Conservation (phyloP, 169 alveolate species). For the Plasmodium fragile region DNA sequence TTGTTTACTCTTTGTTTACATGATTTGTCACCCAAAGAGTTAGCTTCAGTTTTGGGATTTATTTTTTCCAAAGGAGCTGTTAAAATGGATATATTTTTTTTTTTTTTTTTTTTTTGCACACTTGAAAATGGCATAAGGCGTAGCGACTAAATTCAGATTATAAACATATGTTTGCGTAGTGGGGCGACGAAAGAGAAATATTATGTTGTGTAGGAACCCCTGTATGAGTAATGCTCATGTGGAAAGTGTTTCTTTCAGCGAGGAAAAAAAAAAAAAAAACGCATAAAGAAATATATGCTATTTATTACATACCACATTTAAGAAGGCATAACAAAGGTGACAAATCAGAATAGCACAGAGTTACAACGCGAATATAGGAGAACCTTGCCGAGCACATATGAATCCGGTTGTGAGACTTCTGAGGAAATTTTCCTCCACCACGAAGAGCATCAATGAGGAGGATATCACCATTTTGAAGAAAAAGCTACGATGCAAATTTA, state of each 20-base stretch:
- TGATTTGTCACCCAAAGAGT: background rate
- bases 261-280: background rate
- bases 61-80: background rate
- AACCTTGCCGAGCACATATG: slow-evolving; percentile 6
- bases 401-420: background rate
- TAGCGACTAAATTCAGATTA: background rate
- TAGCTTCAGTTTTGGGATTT: background rate
- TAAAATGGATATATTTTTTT: background rate
- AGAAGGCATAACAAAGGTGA: background rate
- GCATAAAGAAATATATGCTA: background rate
- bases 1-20: background rate
- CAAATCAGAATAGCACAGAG: background rate
- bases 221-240: background rate
- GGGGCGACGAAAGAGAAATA: background rate
- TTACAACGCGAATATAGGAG: background rate
- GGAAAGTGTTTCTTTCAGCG: background rate
- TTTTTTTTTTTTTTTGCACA: background rate
- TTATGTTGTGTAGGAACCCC: background rate
- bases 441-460: slow-evolving; percentile 16
- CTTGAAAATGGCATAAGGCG: background rate
- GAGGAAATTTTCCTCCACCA: slow-evolving; percentile 19
- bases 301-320: background rate
- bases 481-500: slow-evolving; percentile 58
- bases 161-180: background rate
- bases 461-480: slow-evolving; percentile 34